These are phyloP conservation scores for Yamadazyma dushanensis DNA, from an alignment of 1,139 yeast genomes.

Conservation along the genomic window DNA sequence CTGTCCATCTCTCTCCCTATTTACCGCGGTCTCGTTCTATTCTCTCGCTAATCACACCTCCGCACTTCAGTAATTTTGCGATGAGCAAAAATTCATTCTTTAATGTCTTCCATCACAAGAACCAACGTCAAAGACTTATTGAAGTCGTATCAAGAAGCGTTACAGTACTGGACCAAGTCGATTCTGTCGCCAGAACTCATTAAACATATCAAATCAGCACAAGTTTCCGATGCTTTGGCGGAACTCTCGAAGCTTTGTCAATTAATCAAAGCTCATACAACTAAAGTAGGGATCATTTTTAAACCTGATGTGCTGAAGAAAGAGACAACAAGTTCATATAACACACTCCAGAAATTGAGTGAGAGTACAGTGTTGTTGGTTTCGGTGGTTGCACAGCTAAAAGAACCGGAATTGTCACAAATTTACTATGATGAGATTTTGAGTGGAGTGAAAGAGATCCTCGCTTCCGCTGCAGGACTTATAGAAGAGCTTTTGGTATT, in stretches of 20 bases:
- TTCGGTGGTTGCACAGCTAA: slow-evolving; percentile 48
- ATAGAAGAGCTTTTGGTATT: slow-evolving; percentile 30
- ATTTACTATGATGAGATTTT: slow-evolving; percentile 43
- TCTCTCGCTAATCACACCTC: too few species aligned
- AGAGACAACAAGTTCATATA: slow-evolving; percentile 49
- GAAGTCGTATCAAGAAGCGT: slow-evolving; percentile 36
- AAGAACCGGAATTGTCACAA: slow-evolving; percentile 35
- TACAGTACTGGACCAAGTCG: slow-evolving; percentile 29
- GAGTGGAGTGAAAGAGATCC: slow-evolving; percentile 26
- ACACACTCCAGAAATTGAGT: slow-evolving; percentile 51
- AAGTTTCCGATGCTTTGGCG: slow-evolving; percentile 45
- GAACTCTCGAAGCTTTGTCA: slow-evolving; percentile 61
- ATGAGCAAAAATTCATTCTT: too few species aligned
- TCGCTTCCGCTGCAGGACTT: slow-evolving; percentile 24
- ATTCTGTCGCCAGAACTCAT: slow-evolving; percentile 12
- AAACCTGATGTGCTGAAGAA: slow-evolving; percentile 53
- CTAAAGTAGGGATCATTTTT: slow-evolving; percentile 76
- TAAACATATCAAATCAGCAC: slow-evolving; percentile 29
- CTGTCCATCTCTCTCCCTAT: too few species aligned
- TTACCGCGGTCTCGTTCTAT: too few species aligned
- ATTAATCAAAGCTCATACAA: slow-evolving; percentile 72
- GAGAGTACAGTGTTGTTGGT: slow-evolving; percentile 45
- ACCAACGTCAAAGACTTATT: slow-evolving; percentile 28
- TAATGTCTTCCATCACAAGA: slow-evolving; percentile 2
- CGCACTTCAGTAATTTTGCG: too few species aligned